Evolutionary conservation across 495 filamentous ascomycete genomes (phyloP).

Genomic region (Astrocystis sublimbata): DNA sequence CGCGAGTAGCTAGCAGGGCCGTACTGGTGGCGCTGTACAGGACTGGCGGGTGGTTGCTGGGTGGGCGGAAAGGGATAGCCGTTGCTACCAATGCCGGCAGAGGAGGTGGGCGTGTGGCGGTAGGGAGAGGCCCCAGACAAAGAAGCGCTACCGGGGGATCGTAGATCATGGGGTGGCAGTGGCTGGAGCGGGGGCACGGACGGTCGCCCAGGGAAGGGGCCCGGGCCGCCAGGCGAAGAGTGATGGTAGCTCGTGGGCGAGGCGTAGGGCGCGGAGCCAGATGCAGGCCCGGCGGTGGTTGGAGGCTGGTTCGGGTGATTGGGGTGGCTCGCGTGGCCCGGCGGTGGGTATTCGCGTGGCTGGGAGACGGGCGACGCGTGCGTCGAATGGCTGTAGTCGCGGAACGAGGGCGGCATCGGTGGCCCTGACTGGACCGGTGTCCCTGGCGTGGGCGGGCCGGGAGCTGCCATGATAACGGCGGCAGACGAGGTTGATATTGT

Average conservation of each 20-base stretch:
- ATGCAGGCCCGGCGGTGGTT: slow-evolving; percentile 26
- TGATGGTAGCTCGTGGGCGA: slow-evolving; percentile 46
- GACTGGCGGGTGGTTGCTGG: slow-evolving; percentile 55
- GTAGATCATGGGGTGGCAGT: slow-evolving; percentile 47
- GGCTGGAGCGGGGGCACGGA: slow-evolving; percentile 55
- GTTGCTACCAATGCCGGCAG: slow-evolving; percentile 41
- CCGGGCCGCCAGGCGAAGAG: slow-evolving; percentile 29
- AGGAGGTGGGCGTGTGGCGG: slow-evolving; percentile 49
- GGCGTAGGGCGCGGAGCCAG: slow-evolving; percentile 28
- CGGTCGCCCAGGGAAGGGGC: slow-evolving; percentile 47
- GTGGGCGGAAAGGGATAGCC: slow-evolving; percentile 57
- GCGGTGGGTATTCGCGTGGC: slow-evolving; percentile 29
- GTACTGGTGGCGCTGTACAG: slow-evolving; percentile 51
- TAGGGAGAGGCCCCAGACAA: slow-evolving; percentile 56
- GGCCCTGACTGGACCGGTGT: slow-evolving; percentile 48
- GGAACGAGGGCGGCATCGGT: slow-evolving; percentile 41
- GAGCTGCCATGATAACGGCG: neutral
- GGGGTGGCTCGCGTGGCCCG: slow-evolving; percentile 40
- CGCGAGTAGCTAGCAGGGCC: slow-evolving; percentile 43
- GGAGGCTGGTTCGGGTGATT: slow-evolving; percentile 31
- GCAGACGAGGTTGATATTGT: slow-evolving; percentile 18
- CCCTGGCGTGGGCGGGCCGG: slow-evolving; percentile 41
- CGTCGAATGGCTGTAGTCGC: slow-evolving; percentile 47
- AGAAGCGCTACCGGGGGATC: slow-evolving; percentile 50
- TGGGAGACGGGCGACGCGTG: slow-evolving; percentile 44